Base-by-base conservation (phyloP, 2,329 filamentous ascomycete genomes). In the Microdochium trichocladiopsis region DNA sequence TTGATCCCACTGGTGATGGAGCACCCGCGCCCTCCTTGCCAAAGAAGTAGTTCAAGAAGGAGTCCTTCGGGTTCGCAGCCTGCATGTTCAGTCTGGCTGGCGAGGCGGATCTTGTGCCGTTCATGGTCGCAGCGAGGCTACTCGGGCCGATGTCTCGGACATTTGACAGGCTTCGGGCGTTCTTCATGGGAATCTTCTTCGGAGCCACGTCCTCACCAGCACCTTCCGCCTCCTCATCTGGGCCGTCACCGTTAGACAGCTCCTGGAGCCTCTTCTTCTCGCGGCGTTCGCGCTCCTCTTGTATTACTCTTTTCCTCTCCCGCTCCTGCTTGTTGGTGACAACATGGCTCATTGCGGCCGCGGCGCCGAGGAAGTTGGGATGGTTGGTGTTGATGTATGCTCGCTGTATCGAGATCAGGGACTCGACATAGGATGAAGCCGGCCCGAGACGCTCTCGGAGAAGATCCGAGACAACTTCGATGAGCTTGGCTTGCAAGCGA, bases 341-440 rank as follows among this genome's bases (percentile, higher is more conserved):
- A 48, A 99, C 93, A 48, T 94, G 91, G 59, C 90, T 93, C 94
- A 99, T 99, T 56, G 94, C 94, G 33, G 92, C 93, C 22, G 94
- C 93, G 16, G 94, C 94, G 47, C 94, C 94, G 16, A 97, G 82
- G 75, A 99, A 99, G 71, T 99, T 99, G 49, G 94, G 94, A 67
- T 99, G 94, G 65, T 99, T 99, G 43, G 94, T 99, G 75, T 99
- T 99, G 73, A 99, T 97, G 71, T 99, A 99, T 21, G 94, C 94
- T 59, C 94, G 83, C 71, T 99, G 94, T 55, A 99, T 99, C 24
- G 94, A 88, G 59, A 99, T 99, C 56, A 99, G 78, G 41, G 93
- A 97, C 69, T 96, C 94, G 45, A 99, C 94, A 60, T 99, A 99
- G 50, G 73, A 80, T 2, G 93, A 95, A 52, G 88, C 85, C 11